Evolutionary conservation across 441 rosid species (phyloP).

Genomic region (Flueggea neowawraea): DNA sequence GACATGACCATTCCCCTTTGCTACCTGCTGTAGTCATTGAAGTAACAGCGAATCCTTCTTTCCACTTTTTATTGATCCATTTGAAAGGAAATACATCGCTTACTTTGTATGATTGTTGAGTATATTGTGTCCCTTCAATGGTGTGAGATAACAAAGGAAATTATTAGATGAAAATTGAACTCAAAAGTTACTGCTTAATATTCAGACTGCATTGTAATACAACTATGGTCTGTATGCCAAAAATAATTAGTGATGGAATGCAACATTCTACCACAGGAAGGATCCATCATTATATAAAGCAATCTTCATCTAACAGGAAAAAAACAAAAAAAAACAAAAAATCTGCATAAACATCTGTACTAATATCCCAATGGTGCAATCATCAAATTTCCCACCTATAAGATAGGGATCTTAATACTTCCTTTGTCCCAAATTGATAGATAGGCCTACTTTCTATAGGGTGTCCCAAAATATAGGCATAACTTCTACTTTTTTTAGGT

Average conservation of each 20-base stretch:
- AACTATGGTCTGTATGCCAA: background rate
- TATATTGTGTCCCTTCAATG: constrained; percentile 44
- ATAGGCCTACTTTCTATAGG: no score
- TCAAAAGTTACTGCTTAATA: background rate
- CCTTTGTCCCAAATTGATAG: no score
- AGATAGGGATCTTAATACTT: no score
- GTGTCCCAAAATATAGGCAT: no score
- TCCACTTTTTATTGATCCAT: constrained; percentile 66
- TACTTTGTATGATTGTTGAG: constrained; percentile 61
- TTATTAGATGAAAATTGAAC: constrained; percentile 9
- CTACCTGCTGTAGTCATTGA: constrained; percentile 56
- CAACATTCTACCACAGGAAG: background rate
- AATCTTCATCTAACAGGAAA: background rate
- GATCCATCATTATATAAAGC: background rate
- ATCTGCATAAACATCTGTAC: background rate
- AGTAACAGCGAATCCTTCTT: constrained; percentile 58
- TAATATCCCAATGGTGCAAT: background rate
- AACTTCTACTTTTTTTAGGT: no score
- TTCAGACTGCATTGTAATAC: background rate
- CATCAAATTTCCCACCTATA: background rate
- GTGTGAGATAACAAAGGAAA: constrained; percentile 8
- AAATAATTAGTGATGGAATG: background rate
- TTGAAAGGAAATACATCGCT: constrained; percentile 57
- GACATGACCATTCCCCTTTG: constrained; percentile 57
- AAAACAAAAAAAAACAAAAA: no score